Base-by-base conservation (phyloP, 1,284 basidiomycete genomes). In the Cystobasidium pallidum region DNA sequence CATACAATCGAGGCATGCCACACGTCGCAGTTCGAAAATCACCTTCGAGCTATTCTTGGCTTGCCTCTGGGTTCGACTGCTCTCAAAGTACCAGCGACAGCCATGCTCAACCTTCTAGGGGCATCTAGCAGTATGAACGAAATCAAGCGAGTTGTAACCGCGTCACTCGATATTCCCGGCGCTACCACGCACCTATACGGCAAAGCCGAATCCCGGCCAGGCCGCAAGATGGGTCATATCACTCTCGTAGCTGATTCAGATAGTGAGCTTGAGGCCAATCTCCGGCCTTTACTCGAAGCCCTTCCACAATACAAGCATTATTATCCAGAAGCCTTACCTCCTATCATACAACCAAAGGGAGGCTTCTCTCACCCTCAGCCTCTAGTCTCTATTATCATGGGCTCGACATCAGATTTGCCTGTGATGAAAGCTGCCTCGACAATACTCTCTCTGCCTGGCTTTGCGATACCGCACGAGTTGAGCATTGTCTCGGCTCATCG, bases 1-100 rank as follows among this genome's bases (percentile, higher is more conserved):
- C 97, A 98, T 82, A 98, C 95, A n/a, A 98, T 99, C 79, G 95
- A 98, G 82, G 94, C 95, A 0, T 96, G 92, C 81, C 86, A 92
- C 77, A 91, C 93, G 2, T 97, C 93, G 15, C 96, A 99, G 83
- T 99, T 94, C 83, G 94, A 95, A 81, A 97, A 98, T 79, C 96
- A 99, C 81, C 88, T 99, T 47, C 92, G 94, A 39, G 92, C 94
- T n/a, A 94, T 99, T 80, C 88, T 98, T 24, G 87, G 86, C 47
- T 85, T 97, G 11, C 94, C 95, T 1, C 86, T 99, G 19, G 95
- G 95, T 26, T 91, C 90, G 17, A 94, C 94, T 0, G 84, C 86
- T 0, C 87, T 99, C 75, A 92, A 92, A 78, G 94, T 96, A 3
- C 89, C 91, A 0, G 88, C 91, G 0, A 86, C 91, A 13, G 92